These are phyloP conservation scores for Termitomyces sp. DNA, from an alignment of 768 basidiomycete genomes.

Conservation along the genomic window DNA sequence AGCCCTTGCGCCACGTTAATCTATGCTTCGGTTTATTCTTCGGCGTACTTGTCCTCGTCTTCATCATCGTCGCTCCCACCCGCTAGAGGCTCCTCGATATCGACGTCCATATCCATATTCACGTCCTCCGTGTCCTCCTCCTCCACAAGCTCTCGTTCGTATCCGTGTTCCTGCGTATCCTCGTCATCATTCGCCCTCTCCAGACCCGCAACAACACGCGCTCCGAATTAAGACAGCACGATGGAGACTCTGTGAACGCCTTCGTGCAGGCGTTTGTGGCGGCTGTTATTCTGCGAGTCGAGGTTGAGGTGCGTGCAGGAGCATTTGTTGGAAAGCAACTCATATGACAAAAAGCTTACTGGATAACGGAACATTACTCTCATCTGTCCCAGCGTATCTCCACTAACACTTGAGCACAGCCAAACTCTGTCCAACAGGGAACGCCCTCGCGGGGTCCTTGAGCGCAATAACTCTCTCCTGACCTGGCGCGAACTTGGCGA, in stretches of 20 bases:
- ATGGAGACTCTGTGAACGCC: slow-evolving; percentile 46
- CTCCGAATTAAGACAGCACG: slow-evolving; percentile 69
- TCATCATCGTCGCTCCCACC: slow-evolving; percentile 9
- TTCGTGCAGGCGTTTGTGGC: slow-evolving; percentile 33
- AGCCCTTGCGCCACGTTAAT: slow-evolving; percentile 39
- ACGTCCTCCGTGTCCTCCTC: slow-evolving; percentile 18
- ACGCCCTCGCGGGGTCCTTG: not conserved
- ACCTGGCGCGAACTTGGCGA: not conserved
- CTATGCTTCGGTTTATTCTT: slow-evolving; percentile 26
- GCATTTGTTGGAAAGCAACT: not conserved
- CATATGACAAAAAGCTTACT: too few species aligned
- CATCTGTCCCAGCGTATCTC: too few species aligned
- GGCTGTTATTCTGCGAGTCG: slow-evolving; percentile 13
- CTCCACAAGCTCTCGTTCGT: too few species aligned
- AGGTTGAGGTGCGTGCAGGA: slow-evolving; percentile 13
- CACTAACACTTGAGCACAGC: not conserved
- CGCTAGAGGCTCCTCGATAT: slow-evolving; percentile 21
- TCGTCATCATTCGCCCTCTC: slow-evolving; percentile 20
- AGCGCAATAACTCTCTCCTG: not conserved
- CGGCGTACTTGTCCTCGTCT: slow-evolving; percentile 16
- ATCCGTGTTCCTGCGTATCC: slow-evolving; percentile 20
- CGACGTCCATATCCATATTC: slow-evolving; percentile 19
- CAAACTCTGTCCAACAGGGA: not conserved
- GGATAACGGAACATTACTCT: too few species aligned
- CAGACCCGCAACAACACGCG: slow-evolving; percentile 38